Percentiles rank a stretch among this genome's conserved stretches.
Evolutionary conservation across 116 monocot species (phyloP).

Genomic region (Papilionanthe hybrid): DNA sequence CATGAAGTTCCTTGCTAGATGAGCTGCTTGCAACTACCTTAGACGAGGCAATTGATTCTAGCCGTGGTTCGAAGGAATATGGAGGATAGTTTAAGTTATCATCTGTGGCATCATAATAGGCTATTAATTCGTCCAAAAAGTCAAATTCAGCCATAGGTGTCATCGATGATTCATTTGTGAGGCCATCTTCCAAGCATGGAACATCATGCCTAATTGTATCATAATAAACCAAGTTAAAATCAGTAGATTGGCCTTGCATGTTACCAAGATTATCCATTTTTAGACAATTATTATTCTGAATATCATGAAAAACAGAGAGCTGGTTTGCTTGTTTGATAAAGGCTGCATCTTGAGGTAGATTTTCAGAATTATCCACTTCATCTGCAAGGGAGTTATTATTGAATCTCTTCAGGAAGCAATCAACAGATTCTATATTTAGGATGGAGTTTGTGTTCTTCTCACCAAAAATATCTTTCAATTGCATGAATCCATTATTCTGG

Average conservation of each 20-base stretch:
- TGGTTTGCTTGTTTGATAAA: too few species aligned
- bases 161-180: neutral
- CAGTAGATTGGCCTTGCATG: neutral
- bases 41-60: neutral
- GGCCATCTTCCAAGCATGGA: neutral
- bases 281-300: too few species aligned
- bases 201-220: neutral
- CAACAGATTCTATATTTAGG: neutral
- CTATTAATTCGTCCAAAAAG: neutral
- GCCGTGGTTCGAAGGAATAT: neutral
- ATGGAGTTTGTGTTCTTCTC: neutral
- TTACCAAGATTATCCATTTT: neutral
- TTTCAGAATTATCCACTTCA: too few species aligned
- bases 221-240: neutral
- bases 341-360: too few species aligned
- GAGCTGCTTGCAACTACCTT: neutral
- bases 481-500: neutral
- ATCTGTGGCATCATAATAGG: constrained; percentile 7
- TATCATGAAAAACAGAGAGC: too few species aligned
- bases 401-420: neutral
- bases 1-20: neutral
- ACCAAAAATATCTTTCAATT: neutral
- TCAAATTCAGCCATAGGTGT: neutral
- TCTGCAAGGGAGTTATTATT: too few species aligned
- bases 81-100: neutral